A percentile compares a stretch with the other conserved stretches of the same genome.
These are phyloP conservation scores for Margaritispora aquatica DNA, from an alignment of 495 filamentous ascomycete species.

Conservation along the genomic window DNA sequence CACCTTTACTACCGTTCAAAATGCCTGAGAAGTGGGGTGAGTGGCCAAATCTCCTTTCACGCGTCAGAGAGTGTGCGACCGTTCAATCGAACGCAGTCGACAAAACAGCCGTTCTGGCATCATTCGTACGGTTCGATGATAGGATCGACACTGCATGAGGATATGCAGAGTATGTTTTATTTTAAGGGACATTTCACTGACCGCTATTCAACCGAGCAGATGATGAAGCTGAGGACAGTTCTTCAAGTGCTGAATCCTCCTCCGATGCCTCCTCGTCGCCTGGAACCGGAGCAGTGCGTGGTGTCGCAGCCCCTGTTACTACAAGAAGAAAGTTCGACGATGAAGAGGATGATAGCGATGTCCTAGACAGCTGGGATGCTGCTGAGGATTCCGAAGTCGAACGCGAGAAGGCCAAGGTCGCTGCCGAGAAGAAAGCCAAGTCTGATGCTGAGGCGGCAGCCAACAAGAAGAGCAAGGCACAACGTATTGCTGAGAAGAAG, in stretches of 20 bases:
- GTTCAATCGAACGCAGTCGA: neutral
- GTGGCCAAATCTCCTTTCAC: slow-evolving; percentile 15
- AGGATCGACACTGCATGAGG: slow-evolving; percentile 21
- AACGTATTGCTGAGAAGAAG: slow-evolving; percentile 77
- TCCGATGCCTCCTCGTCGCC: slow-evolving; percentile 52
- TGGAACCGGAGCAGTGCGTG: slow-evolving; percentile 43
- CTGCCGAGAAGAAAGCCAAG: slow-evolving; percentile 79
- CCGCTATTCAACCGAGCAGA: slow-evolving; percentile 42
- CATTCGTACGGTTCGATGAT: slow-evolving; percentile 4
- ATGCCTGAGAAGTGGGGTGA: slow-evolving; percentile 28
- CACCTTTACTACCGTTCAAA: slow-evolving; percentile 4
- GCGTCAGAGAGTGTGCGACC: slow-evolving; percentile 6
- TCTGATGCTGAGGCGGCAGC: slow-evolving; percentile 87
- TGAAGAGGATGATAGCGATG: slow-evolving; percentile 77
- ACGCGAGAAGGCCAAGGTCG: slow-evolving; percentile 87
- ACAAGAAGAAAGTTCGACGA: slow-evolving; percentile 80
- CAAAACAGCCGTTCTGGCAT: neutral
- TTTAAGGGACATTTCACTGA: slow-evolving; percentile 27
- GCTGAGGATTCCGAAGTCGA: slow-evolving; percentile 96
- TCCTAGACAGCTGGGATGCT: slow-evolving; percentile 91
- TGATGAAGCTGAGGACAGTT: slow-evolving; percentile 63
- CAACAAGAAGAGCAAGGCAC: slow-evolving; percentile 81
- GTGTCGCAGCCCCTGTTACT: slow-evolving; percentile 27
- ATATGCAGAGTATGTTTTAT: slow-evolving; percentile 13
- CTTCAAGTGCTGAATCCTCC: no score